A percentile compares a stretch with the other conserved stretches of the same genome.
These are phyloP conservation scores for Komagataella mondaviorum DNA, from an alignment of 805 yeast species.

Conservation along the genomic window DNA sequence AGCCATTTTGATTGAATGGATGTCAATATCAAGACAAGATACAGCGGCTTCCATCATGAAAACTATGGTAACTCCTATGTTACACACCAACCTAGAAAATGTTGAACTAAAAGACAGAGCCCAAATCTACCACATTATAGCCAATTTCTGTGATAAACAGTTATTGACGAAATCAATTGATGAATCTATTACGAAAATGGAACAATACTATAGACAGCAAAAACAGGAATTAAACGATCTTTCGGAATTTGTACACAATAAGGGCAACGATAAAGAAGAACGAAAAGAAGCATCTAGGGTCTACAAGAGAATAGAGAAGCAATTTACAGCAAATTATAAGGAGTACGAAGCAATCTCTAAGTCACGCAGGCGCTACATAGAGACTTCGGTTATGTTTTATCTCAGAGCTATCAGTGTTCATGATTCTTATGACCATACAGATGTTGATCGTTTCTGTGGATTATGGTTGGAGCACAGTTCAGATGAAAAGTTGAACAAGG, in stretches of 20 bases:
- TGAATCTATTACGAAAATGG: conserved; percentile 28
- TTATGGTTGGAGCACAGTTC: conserved; percentile 63
- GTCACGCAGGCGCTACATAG: conserved; percentile 27
- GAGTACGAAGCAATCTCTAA: conserved; percentile 25
- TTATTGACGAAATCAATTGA: conserved; percentile 28
- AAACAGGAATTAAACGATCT: conserved; percentile 35
- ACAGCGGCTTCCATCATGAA: conserved; percentile 43
- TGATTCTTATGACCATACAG: conserved; percentile 32
- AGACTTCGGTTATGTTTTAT: conserved; percentile 45
- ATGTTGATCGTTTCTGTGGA: conserved; percentile 66
- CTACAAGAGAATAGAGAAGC: conserved; percentile 31
- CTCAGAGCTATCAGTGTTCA: conserved; percentile 35
- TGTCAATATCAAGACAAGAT: conserved; percentile 57
- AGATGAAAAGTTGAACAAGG: conserved; percentile 26
- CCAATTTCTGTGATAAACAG: conserved; percentile 62
- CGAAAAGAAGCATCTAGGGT: conserved; percentile 39
- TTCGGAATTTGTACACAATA: conserved; percentile 25
- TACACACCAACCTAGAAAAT: conserved; percentile 7
- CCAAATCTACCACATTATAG: conserved; percentile 44
- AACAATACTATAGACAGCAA: conserved; percentile 26
- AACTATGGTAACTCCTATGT: conserved; percentile 39
- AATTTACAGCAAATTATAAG: conserved; percentile 32
- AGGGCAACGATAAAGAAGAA: conserved; percentile 27
- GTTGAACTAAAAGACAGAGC: conserved; percentile 16
- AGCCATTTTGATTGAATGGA: conserved; percentile 50